Evolutionary conservation across 2,329 filamentous ascomycete genomes (phyloP), one percentile per base, ranked within the genome.

Genomic region (Phyllosticta citribraziliensis): DNA sequence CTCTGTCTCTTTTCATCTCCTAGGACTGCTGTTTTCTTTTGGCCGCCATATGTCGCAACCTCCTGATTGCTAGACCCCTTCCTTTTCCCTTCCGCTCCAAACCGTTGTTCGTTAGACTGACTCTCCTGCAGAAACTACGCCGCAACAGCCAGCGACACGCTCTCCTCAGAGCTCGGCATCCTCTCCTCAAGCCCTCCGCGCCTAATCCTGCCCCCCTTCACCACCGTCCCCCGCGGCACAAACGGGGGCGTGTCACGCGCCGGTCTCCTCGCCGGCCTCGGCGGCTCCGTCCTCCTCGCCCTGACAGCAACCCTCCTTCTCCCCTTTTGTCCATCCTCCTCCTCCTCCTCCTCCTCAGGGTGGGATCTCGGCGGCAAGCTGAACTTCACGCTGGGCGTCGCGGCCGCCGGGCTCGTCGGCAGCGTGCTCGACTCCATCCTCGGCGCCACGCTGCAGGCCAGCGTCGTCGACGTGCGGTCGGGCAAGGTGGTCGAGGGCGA

Each of bases 151-250:
- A 90, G 93, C 56, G 94, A 99, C 73, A 99, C 94, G 0, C 94
- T 97, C 72, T 92, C 89, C 62, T 96, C 91, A 11, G 94, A 99
- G 77, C 85, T 99, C 20, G 94, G 94, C 14, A 99, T 99, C 61
- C 80, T 99, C 12, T 88, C 92, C 6, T 84, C 81, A 63, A 82
- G 82, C 24, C 78, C 84, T 53, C 94, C 94, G 9, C 85, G 92
- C 40, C 83, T 99, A 47, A 93, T 99, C 70, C 97, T 91, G 3
- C 92, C 89, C 14, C 84, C 82, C 17, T 81, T 94, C 69, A 86
- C 88, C 63, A 82, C 84, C 65, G 94, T 97, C 0, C 92, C 94
- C 0, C 87, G 84, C 1, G 94, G 94, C 56, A 97, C 94, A 52
- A 99, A 99, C 70, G 94, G 94, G 33, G 94, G 93, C 17, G 89